These are phyloP conservation scores for Cryptosporidium tyzzeri DNA, from an alignment of 169 alveolate genomes.

Conservation along the genomic window DNA sequence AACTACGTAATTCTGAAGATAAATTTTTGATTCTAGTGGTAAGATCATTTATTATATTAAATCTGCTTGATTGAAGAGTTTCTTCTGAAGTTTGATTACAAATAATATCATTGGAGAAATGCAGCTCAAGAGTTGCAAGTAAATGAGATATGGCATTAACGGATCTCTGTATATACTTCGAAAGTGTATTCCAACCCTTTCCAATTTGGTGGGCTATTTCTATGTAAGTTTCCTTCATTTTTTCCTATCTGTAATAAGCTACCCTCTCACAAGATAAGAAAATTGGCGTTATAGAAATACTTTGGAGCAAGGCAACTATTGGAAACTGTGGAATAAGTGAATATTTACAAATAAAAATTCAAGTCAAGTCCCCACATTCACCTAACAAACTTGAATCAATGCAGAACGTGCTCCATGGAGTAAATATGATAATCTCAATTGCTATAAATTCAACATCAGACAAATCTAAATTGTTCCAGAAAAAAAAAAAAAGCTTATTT, in stretches of 20 bases:
- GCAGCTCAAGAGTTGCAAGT: conserved; percentile 27
- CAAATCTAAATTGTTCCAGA: neutral
- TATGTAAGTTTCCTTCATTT: conserved; percentile 53
- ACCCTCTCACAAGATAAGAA: neutral
- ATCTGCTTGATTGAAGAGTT: conserved; percentile 33
- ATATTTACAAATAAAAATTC: neutral
- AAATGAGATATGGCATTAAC: conserved; percentile 9
- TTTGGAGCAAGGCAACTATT: neutral
- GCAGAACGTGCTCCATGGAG: neutral
- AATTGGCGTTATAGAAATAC: neutral
- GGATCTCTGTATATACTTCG: conserved; percentile 26
- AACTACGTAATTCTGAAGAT: neutral
- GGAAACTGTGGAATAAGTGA: neutral
- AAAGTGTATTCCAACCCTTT: conserved; percentile 23
- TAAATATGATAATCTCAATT: too few species aligned
- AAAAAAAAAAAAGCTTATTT: neutral
- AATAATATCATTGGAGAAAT: conserved; percentile 10
- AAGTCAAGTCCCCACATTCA: conserved; percentile 5
- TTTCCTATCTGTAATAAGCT: neutral
- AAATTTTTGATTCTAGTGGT: conserved; percentile 24
- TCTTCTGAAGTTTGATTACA: conserved; percentile 36
- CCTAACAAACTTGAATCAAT: neutral
- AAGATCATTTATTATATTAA: conserved; percentile 11
- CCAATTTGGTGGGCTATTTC: conserved; percentile 54
- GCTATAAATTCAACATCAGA: neutral